Evolutionary conservation across 306 rosid genomes (phyloP).

Genomic region (Oxytropis ochrocephala): DNA sequence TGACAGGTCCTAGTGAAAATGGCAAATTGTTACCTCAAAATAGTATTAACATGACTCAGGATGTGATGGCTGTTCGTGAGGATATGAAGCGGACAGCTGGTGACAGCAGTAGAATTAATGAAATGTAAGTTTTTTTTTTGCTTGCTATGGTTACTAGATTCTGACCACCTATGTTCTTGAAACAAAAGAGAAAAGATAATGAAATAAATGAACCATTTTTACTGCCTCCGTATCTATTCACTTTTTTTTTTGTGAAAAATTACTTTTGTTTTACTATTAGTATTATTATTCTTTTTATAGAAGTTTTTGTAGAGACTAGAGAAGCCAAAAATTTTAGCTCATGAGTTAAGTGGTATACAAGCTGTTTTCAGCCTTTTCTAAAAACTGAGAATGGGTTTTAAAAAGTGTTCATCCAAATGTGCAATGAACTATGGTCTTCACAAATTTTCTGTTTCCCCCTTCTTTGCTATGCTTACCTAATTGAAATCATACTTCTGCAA

Average conservation of each 20-base stretch:
- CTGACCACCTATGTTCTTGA: neutral
- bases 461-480: neutral
- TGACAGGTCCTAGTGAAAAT: conserved; percentile 19
- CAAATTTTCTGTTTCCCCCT: neutral
- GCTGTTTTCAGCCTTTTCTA: conserved; percentile 1
- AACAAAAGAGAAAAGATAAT: neutral
- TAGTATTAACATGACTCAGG: conserved; percentile 16
- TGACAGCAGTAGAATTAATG: conserved; percentile 35
- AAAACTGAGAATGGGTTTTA: neutral
- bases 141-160: conserved; percentile 10
- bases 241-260: neutral
- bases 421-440: neutral
- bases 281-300: neutral
- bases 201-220: neutral
- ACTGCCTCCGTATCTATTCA: neutral
- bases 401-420: neutral
- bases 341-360: neutral
- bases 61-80: conserved; percentile 25
- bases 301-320: neutral
- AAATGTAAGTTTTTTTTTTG: conserved; percentile 49
- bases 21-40: conserved; percentile 35
- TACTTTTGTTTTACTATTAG: neutral
- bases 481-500: neutral
- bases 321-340: neutral
- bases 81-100: conserved; percentile 32